Base-by-base conservation (phyloP, 192 early-diverging fungal genomes). In the Phlyctochytrium planicorne region DNA sequence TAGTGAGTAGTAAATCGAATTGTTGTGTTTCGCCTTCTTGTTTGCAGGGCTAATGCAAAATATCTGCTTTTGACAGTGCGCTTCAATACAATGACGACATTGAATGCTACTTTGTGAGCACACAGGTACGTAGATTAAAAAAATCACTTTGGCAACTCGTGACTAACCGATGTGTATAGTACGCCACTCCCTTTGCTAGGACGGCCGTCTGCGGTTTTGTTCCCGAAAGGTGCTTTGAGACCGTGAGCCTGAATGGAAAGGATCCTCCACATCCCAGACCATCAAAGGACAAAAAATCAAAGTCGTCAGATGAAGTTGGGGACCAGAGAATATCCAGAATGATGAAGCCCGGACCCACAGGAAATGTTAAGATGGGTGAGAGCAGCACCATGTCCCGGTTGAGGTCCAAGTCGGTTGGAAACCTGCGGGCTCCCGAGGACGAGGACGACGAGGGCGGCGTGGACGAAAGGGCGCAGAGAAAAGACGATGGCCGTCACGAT, bases 21-120 rank as follows among this genome's bases (percentile, higher is more conserved):
- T 63, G 17, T 16, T n/a, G n/a, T n/a, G n/a, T n/a, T n/a, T n/a
- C n/a, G n/a, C n/a, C n/a, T n/a, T n/a, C n/a, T n/a, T n/a, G n/a
- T n/a, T n/a, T n/a, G n/a, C n/a, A n/a, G n/a, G n/a, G n/a, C n/a
- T n/a, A n/a, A n/a, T 47, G 36, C 34, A 33, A 1, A 14, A 17
- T 32, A 62, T 17, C 14, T 50, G 35, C 63, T 50, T 59, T 34
- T 30, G 20, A 30, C 32, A 71, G 69, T 66, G 81, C 76, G 27
- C 64, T 82, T 30, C 65, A 70, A 27, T 67, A 75, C 52, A 76
- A 82, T 62, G 56, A 72, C 24, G 60, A 59, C 20, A 68, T 63
- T 4, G 76, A 76, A 50, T 37, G 74, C 57, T 82, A 80, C 68
- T 82, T 82, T 78, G 81, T 82, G 30, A 72, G 69, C 52, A 82